Evolutionary conservation across 2,329 filamentous ascomycete genomes (phyloP).

Genomic region (Bipolaris victoriae): DNA sequence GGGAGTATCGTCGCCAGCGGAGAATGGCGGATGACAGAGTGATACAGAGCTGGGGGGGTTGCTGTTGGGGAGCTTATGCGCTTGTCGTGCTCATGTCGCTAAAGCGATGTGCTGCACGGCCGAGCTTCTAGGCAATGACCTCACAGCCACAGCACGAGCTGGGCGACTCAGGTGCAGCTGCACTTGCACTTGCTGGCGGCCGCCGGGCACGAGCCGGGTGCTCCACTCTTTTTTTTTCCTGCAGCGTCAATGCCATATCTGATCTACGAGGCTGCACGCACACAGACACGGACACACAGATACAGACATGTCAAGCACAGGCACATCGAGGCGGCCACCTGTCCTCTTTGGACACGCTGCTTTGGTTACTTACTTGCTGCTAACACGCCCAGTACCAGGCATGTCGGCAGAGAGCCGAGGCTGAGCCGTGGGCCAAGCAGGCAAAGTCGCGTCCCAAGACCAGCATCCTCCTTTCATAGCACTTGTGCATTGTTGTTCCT

Average conservation of each 20-base stretch:
- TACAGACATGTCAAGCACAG: neutral
- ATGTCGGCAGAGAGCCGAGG: neutral
- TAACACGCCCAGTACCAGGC: neutral
- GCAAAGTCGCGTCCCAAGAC: constrained; percentile 10
- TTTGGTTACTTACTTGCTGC: neutral
- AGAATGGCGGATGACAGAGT: constrained; percentile 18
- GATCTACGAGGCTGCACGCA: constrained; percentile 15
- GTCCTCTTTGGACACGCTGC: neutral
- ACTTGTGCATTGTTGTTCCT: neutral
- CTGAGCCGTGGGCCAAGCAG: constrained; percentile 9
- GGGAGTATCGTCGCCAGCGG: constrained; percentile 31
- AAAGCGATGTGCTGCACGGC: constrained; percentile 14
- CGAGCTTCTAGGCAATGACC: constrained; percentile 31
- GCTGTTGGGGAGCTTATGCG: constrained; percentile 15
- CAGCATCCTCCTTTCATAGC: constrained; percentile 1
- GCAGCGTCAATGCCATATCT: neutral
- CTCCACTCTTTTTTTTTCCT: constrained; percentile 9
- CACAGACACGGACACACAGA: neutral
- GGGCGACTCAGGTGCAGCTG: too few relatives aligned
- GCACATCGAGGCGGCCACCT: neutral
- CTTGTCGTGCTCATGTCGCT: constrained; percentile 18
- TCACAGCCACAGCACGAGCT: constrained; percentile 18
- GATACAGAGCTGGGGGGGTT: constrained; percentile 1
- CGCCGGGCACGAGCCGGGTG: constrained; percentile 7
- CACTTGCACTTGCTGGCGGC: neutral